Evolutionary conservation across 2,329 filamentous ascomycete genomes (phyloP), one percentile per base, ranked within the genome.

Genomic region (Aureobasidium sp.): DNA sequence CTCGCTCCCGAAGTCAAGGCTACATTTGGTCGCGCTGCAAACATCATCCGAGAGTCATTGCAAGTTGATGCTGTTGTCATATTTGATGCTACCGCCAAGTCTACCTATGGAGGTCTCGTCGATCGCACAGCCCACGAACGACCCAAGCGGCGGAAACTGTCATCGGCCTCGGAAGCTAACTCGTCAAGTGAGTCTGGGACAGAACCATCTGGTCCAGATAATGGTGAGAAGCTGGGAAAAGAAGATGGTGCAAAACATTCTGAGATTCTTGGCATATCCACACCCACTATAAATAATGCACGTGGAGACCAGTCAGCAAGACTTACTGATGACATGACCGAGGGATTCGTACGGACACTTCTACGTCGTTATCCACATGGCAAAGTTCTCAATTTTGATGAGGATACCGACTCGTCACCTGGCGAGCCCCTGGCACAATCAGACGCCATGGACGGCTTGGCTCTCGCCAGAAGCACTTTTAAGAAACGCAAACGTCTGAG

Each of bases 1-100:
- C 48, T 67, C 1, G 65, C 64, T 1, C 67, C 67, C n/a, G 67
- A 65, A 25, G 67, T 70, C 36, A 69, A 69, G 13, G 65, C 59
- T 8, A 59, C 54, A 13, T 21, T 79, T 77, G 55, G 69, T 68
- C 71, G 77, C 25, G 78, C 77, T 2, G 75, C 77, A 1, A 74
- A 77, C 44, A 66, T 79, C 1, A 70, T 80, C 6, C 72, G 72
- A 3, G 75, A 77, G 61, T 76, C 77, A 25, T 67, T 81, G 21
- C 69, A 70, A 5, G 72, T 77, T 13, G 76, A 78, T 7, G 78
- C 77, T 3, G 78, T 81, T 27, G 66, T 74, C 1, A 75, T 76
- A 50, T 63, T 77, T 21, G 74, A 75, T 63, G 71, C 65, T 37
- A 63, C 62, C 2, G 62, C 63, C 3, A 54, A 62, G 15, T 25